Evolutionary conservation across 495 filamentous ascomycete species (phyloP), one percentile per base, ranked within the genome.

Genomic region (Apodospora peruviana): DNA sequence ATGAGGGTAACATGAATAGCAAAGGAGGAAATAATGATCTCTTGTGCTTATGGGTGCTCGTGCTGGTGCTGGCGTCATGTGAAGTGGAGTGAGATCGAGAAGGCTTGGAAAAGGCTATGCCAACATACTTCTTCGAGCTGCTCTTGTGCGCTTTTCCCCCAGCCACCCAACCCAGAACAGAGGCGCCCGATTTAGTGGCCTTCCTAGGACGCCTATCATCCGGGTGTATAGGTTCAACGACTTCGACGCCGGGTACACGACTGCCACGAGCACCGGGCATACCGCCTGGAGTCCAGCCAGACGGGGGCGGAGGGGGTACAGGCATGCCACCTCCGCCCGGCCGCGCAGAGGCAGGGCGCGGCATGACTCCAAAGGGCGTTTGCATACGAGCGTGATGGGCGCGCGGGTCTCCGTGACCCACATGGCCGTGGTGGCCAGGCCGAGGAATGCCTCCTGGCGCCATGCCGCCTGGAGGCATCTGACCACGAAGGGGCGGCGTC

Each of bases 391-490:
- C n/a, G 24, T 36, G 43, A 38, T 47, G 24, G 23, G 32, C 12
- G 22, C 43, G 3, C 22, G 51, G 21, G 27, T 16, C 20, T 40
- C 22, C 32, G 24, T 20, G n/a, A 5, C 41, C 43, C 22, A 20
- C 29, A n/a, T 45, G 52, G n/a, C 38, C 38, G 11, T 27, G 51
- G 20, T 32, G 29, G 11, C 12, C n/a, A 16, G 11, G 24, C 17
- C 20, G 24, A 11, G 21, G 21, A 8, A 39, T 38, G 7, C 32
- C 32, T n/a, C 47, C 47, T 8, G 34, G 49, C 0, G 27, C 40
- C 52, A 60, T 48, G 43, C 47, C 54, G 9, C 46, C 48, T 9
- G 56, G 56, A 4, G 36, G 51, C 40, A 61, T 59, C 21, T 52
- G 55, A 19, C 25, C 25, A 20, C 55, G 43, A 9, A 35, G 48